Conservation (phyloP, 495 filamentous ascomycete species). For the Daldinia vernicosa region DNA sequence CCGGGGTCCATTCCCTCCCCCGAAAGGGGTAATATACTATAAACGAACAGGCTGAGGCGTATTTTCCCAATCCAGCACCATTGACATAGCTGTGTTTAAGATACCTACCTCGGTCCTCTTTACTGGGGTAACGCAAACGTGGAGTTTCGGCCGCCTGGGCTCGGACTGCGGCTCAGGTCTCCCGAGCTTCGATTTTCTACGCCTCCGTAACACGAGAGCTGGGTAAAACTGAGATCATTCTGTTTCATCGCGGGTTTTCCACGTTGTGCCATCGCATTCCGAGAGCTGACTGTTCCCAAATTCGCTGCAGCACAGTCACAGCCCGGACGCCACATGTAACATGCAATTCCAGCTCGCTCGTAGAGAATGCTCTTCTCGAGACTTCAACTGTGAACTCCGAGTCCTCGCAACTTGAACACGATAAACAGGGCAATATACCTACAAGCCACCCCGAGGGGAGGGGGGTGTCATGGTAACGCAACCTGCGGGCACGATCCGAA, state of each 20-base stretch:
- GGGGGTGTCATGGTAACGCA: not conserved
- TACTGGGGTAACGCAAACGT: not conserved
- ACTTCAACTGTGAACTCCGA: conserved; percentile 8
- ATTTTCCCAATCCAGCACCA: not conserved
- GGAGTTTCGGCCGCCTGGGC: conserved; percentile 1
- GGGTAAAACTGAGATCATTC: not conserved
- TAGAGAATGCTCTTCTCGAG: conserved; percentile 1
- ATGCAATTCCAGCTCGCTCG: conserved; percentile 10
- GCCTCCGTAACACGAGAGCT: conserved; percentile 12
- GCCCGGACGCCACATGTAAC: conserved; percentile 15
- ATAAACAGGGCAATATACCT: conserved; percentile 8
- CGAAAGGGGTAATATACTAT: not conserved
- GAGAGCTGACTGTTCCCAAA: conserved; percentile 14
- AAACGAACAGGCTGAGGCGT: not conserved
- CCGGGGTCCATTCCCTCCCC: conserved; percentile 1
- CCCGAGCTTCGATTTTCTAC: conserved; percentile 1
- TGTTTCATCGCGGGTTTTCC: conserved; percentile 2
- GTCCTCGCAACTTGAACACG: not conserved
- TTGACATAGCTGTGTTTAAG: not conserved
- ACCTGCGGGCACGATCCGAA: conserved; percentile 14
- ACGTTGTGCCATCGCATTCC: conserved; percentile 4
- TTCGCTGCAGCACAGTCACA: not conserved
- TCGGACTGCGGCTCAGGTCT: conserved; percentile 25
- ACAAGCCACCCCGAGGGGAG: conserved; percentile 11
- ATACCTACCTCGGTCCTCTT: not conserved